Evolutionary conservation across 768 basidiomycete genomes (phyloP).

Genomic region (Lactifluus subvellereus): DNA sequence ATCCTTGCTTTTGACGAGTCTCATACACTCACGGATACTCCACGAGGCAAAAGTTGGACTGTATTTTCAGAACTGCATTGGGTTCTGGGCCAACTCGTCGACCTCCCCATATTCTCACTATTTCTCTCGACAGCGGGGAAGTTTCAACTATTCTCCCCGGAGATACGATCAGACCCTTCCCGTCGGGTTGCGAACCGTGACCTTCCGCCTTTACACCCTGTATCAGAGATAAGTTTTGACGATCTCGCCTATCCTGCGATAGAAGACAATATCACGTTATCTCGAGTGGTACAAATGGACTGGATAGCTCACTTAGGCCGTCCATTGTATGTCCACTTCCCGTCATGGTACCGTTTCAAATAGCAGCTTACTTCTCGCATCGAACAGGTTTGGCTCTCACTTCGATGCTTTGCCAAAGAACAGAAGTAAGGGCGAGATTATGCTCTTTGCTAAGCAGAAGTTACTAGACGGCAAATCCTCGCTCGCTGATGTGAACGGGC

Average conservation of each 20-base stretch:
- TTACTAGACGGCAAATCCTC: background rate
- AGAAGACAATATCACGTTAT: background rate
- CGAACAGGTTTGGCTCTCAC: background rate
- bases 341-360: background rate
- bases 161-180: background rate
- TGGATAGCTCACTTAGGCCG: conserved; percentile 5
- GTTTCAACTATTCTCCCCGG: background rate
- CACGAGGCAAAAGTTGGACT: background rate
- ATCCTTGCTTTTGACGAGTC: background rate
- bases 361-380: background rate
- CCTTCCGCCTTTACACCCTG: background rate
- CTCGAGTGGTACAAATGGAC: background rate
- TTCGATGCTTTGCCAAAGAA: background rate
- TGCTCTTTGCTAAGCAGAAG: background rate
- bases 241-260: background rate
- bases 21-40: background rate
- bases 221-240: background rate
- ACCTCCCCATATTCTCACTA: background rate
- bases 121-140: background rate
- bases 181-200: background rate
- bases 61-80: background rate
- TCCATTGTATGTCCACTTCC: background rate
- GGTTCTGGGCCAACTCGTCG: background rate
- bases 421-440: background rate
- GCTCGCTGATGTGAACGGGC: background rate